Conservation (phyloP, 257 asterid genomes). For the Thymus quinquecostatus region DNA sequence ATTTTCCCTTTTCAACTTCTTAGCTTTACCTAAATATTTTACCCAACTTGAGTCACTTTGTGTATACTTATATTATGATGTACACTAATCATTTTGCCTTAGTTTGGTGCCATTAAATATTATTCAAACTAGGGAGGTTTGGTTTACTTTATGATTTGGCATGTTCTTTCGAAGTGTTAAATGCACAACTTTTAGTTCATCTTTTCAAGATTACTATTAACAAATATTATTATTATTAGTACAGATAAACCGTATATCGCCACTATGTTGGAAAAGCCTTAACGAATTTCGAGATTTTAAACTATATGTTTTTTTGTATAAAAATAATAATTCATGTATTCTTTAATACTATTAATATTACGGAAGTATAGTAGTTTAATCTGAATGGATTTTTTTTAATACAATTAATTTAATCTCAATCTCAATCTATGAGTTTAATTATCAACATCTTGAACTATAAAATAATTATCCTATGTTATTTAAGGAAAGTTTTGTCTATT, state of each 20-base stretch:
- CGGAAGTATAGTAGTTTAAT: not conserved
- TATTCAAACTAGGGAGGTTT: not conserved
- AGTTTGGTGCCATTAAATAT: conserved; percentile 17
- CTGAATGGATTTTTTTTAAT: not conserved
- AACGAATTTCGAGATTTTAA: conserved; percentile 18
- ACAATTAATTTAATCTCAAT: not conserved
- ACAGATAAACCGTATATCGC: conserved; percentile 13
- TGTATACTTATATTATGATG: not conserved
- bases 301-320: not conserved
- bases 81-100: conserved; percentile 22
- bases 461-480: not conserved
- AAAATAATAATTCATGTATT: too few species aligned
- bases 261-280: conserved; percentile 26
- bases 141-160: conserved; percentile 17
- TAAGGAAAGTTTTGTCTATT: not conserved
- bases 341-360: not conserved
- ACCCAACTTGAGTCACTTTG: not conserved
- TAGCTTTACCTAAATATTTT: not conserved
- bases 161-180: conserved; percentile 23
- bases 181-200: conserved; percentile 15
- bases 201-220: conserved; percentile 3
- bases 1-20: not conserved
- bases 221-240: not conserved
- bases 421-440: not conserved
- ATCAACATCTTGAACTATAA: not conserved